Percentiles rank a stretch among this genome's conserved stretches.
phyloP scores from a whole-genome alignment of 2,329 filamentous ascomycete species.

The Raffaelea ambrosiae region DNA sequence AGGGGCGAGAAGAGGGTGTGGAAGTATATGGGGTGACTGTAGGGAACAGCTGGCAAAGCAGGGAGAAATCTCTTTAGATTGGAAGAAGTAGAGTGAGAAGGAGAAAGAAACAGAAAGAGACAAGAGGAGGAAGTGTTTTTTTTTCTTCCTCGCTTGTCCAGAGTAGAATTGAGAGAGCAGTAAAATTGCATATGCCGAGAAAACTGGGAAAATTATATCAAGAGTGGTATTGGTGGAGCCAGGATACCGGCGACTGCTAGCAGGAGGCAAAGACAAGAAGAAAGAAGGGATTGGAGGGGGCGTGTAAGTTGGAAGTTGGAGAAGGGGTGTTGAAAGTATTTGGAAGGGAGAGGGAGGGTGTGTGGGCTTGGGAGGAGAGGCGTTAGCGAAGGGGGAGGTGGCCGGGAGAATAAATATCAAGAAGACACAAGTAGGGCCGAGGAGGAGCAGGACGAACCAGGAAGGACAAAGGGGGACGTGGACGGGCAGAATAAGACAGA shows the following conservation, averaged over 20 bases:
- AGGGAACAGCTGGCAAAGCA: slow-evolving; percentile 16
- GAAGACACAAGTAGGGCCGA: not conserved
- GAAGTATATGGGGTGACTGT: slow-evolving; percentile 23
- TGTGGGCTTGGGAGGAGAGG: not conserved
- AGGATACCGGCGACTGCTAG: too few species aligned
- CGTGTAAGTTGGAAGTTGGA: slow-evolving; percentile 4
- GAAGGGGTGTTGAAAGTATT: not conserved
- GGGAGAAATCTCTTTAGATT: not conserved
- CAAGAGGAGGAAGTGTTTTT: not conserved
- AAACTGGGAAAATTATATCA: slow-evolving; percentile 22
- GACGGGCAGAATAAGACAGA: slow-evolving; percentile 1
- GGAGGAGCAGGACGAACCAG: not conserved
- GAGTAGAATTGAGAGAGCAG: slow-evolving; percentile 15
- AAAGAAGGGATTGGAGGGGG: slow-evolving; percentile 11
- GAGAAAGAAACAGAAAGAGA: not conserved
- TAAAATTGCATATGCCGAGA: slow-evolving; percentile 30
- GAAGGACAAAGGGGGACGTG: not conserved
- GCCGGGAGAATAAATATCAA: too few species aligned
- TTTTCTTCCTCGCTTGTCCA: too few species aligned
- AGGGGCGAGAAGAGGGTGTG: slow-evolving; percentile 16
- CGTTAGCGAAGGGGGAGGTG: not conserved
- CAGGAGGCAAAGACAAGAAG: slow-evolving; percentile 15
- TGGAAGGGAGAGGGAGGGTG: not conserved
- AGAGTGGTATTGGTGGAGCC: slow-evolving; percentile 25
- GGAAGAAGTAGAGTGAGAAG: not conserved